Evolutionary conservation across 495 filamentous ascomycete species (phyloP), one percentile per base, ranked within the genome.

Genomic region (Collariella sp.): DNA sequence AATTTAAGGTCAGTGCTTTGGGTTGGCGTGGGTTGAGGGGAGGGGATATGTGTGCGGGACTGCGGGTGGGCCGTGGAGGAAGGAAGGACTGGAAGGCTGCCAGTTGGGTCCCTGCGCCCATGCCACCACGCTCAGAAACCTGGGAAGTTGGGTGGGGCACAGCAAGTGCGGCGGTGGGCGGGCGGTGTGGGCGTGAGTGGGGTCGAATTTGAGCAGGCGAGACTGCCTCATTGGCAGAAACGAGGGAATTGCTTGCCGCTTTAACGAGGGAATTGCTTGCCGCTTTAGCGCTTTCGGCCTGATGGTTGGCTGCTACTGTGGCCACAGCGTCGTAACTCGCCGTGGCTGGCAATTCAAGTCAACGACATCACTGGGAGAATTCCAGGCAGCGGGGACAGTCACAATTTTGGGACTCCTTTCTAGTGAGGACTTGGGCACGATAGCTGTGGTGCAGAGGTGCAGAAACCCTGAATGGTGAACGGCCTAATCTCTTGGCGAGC

Each of bases 1-100:
- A 69, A 71, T 76, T 76, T 72, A 70, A 74, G 74, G 73, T 76
- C 68, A 67, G 65, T 57, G 59, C 56, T 63, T 31, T 61, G 61
- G 61, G 65, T 64, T 60, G 67, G 66, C 61, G 64, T 58, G 61
- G 57, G 58, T 58, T 65, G 56, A 55, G 55, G 56, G 58, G 41
- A 52, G 56, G 57, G 54, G 50, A 50, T 58, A 62, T 60, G 65
- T 64, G 60, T 36, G 58, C 40, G 61, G 54, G n/a, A n/a, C n/a
- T n/a, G n/a, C n/a, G n/a, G n/a, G n/a, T n/a, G n/a, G n/a, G n/a
- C n/a, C n/a, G 58, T 52, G 57, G 66, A 62, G 61, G 56, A 60
- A 52, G 56, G 65, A 60, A 62, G 53, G 58, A 60, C n/a, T n/a
- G n/a, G n/a, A 60, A 58, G 60, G 55, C 59, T 31, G 26, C 26